Base-by-base conservation (phyloP, 306 rosid species). In the Fagus sylvatica region DNA sequence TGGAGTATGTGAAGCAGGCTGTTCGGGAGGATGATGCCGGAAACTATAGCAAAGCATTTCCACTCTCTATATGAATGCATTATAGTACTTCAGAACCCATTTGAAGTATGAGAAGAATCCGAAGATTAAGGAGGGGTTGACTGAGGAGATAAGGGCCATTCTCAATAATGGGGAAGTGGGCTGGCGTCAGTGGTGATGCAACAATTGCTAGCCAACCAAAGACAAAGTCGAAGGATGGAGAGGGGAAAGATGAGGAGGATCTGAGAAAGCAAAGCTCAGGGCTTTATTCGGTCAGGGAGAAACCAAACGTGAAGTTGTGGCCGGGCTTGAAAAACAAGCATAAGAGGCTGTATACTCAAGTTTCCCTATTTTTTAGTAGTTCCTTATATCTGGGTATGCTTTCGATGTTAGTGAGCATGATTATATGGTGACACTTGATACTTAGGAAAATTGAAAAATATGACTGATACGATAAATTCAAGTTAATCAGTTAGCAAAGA, bases 31-130 rank as follows among this genome's bases (percentile, higher is more conserved):
- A 94, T 82, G 91, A 90, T 79, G 86, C 87, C 11, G 95, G 97
- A 0, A 92, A 94, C 83, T 94, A 92, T 84, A 91, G 93, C 0
- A 94, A 94, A 84, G 98, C 98, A 30, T 94, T 92, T 57, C 98
- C 93, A 17, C 75, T 94, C n/a, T n/a, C 42, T 94, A 94, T 83
- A 94, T 85, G 97, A 92, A 94, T 84, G 97, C 97, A 3, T 82
- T 94, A 81, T 97, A 94, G 85, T 94, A 94, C 83, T 94, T 94
- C 83, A 90, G 85, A 77, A 94, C 97, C 6, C 98, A 94, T 78
- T 77, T 94, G 76, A 94, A 94, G 90, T 94, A 92, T 81, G 98
- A 92, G 87, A 94, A 90, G 82, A 92, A 92, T 79, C 98, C 93
- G 6, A 94, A 94, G 88, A 92, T 92, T 53, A 90, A 88, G 73